These are phyloP conservation scores for Thecaphora thlaspeos DNA, from an alignment of 1,284 basidiomycete genomes.

Conservation along the genomic window DNA sequence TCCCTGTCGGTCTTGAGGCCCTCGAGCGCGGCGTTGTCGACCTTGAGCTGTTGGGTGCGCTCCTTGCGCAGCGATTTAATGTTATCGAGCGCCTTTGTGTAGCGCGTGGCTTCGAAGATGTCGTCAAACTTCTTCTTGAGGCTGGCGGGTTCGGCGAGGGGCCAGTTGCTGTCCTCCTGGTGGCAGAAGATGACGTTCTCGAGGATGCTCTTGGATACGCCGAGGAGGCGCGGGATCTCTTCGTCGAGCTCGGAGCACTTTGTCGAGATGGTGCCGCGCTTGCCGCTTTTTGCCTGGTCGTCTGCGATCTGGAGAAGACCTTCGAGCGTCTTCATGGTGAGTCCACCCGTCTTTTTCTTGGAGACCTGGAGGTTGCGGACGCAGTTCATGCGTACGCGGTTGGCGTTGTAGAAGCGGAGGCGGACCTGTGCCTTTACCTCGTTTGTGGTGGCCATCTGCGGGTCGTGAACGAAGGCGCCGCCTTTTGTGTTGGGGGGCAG, in stretches of 20 bases:
- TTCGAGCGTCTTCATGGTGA: slow-evolving; percentile 98
- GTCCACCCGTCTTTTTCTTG: slow-evolving; percentile 67
- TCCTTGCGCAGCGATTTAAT: slow-evolving; percentile 81
- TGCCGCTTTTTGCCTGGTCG: slow-evolving; percentile 65
- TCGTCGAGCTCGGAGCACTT: slow-evolving; percentile 74
- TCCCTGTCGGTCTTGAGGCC: slow-evolving; percentile 79
- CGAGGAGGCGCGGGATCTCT: slow-evolving; percentile 79
- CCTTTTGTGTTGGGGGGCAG: slow-evolving; percentile 96
- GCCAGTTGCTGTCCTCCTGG: slow-evolving; percentile 99
- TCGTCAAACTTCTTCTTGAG: slow-evolving; percentile 99
- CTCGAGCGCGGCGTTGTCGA: slow-evolving; percentile 83
- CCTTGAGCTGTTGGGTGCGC: slow-evolving; percentile 82
- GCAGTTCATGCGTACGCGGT: slow-evolving; percentile 74
- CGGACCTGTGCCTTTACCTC: slow-evolving; percentile 98
- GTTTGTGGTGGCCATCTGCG: slow-evolving; percentile 92
- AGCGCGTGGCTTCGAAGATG: slow-evolving; percentile 89
- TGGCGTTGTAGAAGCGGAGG: slow-evolving; percentile 85
- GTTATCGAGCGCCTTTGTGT: slow-evolving; percentile 88
- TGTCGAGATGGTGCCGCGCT: slow-evolving; percentile 49
- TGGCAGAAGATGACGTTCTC: slow-evolving; percentile 99
- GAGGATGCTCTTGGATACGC: slow-evolving; percentile 92
- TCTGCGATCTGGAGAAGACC: slow-evolving; percentile 78
- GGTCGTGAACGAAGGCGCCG: slow-evolving; percentile 96
- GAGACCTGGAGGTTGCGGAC: slow-evolving; percentile 90
- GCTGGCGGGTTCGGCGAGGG: slow-evolving; percentile 81